Evolutionary conservation across 2,329 filamentous ascomycete species (phyloP), one percentile per base, ranked within the genome.

Genomic region (Colletotrichum sp.): DNA sequence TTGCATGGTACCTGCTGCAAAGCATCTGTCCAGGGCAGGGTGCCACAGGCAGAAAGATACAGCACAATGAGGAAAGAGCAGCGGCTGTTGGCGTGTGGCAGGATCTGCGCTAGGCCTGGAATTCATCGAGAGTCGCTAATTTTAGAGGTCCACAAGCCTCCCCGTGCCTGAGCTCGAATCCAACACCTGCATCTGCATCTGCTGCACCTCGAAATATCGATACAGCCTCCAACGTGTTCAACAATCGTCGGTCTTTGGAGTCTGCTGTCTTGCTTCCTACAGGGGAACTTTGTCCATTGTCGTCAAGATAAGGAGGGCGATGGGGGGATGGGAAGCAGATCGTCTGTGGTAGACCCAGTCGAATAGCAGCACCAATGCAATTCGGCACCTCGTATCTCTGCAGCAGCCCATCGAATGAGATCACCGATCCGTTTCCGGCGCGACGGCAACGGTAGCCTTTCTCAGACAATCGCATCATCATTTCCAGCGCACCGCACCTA

Each of bases 51-150:
- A 64, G 21, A 55, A 63, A 24, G 28, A n/a, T 28, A 44, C 71
- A 12, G 68, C 52, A 62, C 32, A 71, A 64, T 57, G 59, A 32
- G 59, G n/a, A 16, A 34, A 62, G 30, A 34, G 7, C 59, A 62
- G 26, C 16, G 28, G 34, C 9, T 9, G 9, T 21, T 26, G 44
- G n/a, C 18, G 36, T 68, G 59, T 28, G 49, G 62, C 24, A 32
- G 68, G 55, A 72, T 72, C 52, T 67, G 68, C 68, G 34, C 72
- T 70, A 65, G 57, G 9, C 26, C 44, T 62, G 44, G 71, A 57
- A 64, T 24, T 21, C 30, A 32, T 64, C 26, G 26, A 24, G 16
- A 26, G 10, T 15, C 39, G 30, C 72, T 75, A 75, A 63, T 52
- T 67, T 62, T 75, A 68, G 72, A 15, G 52, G 18, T 10, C 24